Evolutionary conservation across 148 eudicot species (phyloP), one percentile per base, ranked within the genome.

Genomic region (Amaranthus cruentus): DNA sequence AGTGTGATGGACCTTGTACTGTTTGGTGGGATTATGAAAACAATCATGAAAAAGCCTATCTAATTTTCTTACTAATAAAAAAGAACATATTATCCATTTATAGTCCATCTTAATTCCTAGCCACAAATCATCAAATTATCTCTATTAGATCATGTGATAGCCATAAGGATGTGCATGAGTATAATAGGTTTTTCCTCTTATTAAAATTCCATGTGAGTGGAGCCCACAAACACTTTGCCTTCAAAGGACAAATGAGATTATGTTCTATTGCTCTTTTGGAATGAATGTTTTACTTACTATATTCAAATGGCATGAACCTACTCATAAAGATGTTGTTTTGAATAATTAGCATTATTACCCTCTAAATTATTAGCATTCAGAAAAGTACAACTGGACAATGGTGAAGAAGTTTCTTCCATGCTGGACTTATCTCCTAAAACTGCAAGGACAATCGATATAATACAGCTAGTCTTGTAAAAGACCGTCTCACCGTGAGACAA

Each of bases 21-120:
- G 18, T 59, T 54, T 49, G 53, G 55, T 51, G 69, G 7, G 9
- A 28, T 28, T 28, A 64, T 10, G 21, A 18, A 64, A 64, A 44
- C 70, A 64, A 64, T n/a, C 70, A 64, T 10, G 6, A 64, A 53
- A 28, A 55, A 55, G 12, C 11, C 64, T 44, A 52, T 62, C 9
- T 21, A 44, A 15, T 55, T 55, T 42, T 28, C n/a, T 60, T 44
- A 44, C 73, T 38, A 55, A 11, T 55, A 52, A 52, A 9, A 28
- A 44, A 52, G 28, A 38, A 74, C 70, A 74, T 42, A 64, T 54
- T 74, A 74, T 74, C 76, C 55, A 73, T 73, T 28, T 4, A 6
- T 7, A 12, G 9, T 1, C 42, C 69, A 53, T 64, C 76, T 62
- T 4, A 44, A 53, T 73, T 73, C 69, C 51, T 52, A 47, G 68